A percentile compares a stretch with the other conserved stretches of the same genome.
Conservation (phyloP, 2,329 filamentous ascomycete genomes). For the Diaporthe vaccinii region DNA sequence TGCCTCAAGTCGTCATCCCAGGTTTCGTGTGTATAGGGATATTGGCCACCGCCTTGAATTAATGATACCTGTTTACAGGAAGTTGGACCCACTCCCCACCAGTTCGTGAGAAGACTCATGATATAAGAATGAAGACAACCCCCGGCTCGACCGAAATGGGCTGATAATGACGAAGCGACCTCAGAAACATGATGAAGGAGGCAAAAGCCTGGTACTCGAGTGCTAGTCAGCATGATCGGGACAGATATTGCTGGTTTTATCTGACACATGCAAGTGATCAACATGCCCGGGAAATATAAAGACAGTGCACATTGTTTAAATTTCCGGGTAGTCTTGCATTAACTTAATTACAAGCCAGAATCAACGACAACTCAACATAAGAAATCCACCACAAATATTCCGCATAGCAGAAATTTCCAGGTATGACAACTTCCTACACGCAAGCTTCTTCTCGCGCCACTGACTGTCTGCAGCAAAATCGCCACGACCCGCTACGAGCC, state of each 20-base stretch:
- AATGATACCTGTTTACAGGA: background rate
- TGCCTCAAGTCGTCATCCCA: background rate
- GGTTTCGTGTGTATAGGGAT: background rate
- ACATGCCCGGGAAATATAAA: background rate
- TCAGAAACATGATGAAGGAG: background rate
- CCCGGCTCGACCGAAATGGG: background rate
- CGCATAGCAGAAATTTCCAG: background rate
- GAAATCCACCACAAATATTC: too few species aligned
- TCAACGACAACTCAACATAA: background rate
- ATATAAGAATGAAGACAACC: slow-evolving; percentile 18
- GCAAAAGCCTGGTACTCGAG: background rate
- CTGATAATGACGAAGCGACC: background rate
- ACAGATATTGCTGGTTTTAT: too few species aligned
- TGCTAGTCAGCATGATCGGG: background rate
- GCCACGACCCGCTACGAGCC: background rate
- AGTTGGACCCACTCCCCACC: background rate
- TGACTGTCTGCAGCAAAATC: background rate
- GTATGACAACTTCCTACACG: background rate
- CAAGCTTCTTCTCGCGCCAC: background rate
- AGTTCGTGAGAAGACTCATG: slow-evolving; percentile 1
- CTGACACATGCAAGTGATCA: too few species aligned
- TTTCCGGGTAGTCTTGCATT: background rate
- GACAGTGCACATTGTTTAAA: background rate
- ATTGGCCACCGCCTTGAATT: background rate
- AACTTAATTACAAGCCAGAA: background rate